Conservation (phyloP, 2,329 filamentous ascomycete genomes). For the Aspergillus flavus region DNA sequence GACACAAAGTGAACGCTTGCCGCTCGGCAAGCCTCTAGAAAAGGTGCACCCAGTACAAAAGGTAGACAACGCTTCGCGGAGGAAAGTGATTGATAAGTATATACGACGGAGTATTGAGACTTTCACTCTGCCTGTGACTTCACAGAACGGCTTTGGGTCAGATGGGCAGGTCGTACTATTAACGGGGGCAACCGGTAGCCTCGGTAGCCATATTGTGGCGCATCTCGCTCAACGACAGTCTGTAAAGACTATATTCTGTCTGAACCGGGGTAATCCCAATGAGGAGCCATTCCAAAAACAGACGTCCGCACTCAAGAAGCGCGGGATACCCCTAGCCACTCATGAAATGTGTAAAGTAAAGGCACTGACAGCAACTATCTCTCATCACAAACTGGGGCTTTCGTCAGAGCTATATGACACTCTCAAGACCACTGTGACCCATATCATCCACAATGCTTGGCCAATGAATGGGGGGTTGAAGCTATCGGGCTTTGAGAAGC, state of each 20-base stretch:
- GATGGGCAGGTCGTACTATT: slow-evolving; percentile 38
- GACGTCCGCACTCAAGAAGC: slow-evolving; percentile 31
- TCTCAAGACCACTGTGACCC: slow-evolving; percentile 47
- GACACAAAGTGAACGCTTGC: slow-evolving; percentile 6
- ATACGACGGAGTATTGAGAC: slow-evolving; percentile 25
- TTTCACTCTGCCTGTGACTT: slow-evolving; percentile 17
- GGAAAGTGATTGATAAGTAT: slow-evolving; percentile 24
- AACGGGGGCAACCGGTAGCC: slow-evolving; percentile 45
- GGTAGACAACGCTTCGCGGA: slow-evolving; percentile 14
- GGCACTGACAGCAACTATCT: slow-evolving; percentile 55
- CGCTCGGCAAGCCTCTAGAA: slow-evolving; percentile 9
- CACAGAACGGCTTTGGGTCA: neutral
- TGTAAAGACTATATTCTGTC: slow-evolving; percentile 44
- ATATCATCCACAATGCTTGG: slow-evolving; percentile 41
- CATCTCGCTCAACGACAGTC: slow-evolving; percentile 32
- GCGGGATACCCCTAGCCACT: slow-evolving; percentile 26
- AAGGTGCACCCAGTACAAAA: neutral
- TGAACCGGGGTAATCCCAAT: slow-evolving; percentile 46
- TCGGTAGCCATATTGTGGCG: slow-evolving; percentile 46
- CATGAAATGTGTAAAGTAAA: slow-evolving; percentile 38
- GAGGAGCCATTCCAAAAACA: slow-evolving; percentile 37
- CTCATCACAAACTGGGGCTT: slow-evolving; percentile 54
- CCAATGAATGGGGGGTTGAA: neutral
- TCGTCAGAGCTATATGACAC: slow-evolving; percentile 37
- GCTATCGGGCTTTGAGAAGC: slow-evolving; percentile 21